Conservation (phyloP, 164 flowering plant species). For the Paratinospora sagittata region DNA sequence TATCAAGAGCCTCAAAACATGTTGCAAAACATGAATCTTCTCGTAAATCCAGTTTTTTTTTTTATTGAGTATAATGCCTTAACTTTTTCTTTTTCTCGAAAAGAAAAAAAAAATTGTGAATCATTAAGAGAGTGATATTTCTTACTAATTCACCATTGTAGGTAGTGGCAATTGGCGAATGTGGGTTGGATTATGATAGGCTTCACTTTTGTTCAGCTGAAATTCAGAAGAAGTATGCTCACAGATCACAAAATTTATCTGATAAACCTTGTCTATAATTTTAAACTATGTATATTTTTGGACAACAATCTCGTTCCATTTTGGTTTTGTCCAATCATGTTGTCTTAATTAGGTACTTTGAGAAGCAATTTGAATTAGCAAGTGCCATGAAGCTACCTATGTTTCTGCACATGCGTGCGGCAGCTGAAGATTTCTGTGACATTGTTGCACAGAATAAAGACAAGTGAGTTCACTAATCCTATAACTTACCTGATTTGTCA, state of each 20-base stretch:
- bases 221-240: conserved; percentile 76
- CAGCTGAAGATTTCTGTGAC: conserved; percentile 86
- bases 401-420: conserved; percentile 99
- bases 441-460: conserved; percentile 56
- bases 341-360: conserved; percentile 59
- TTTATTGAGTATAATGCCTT: too few species aligned
- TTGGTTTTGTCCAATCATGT: neutral
- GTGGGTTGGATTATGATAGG: conserved; percentile 96
- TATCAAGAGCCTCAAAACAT: too few species aligned
- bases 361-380: conserved; percentile 95
- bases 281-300: too few species aligned
- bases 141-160: conserved; percentile 17
- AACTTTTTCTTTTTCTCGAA: too few species aligned
- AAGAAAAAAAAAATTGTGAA: neutral
- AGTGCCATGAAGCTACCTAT: conserved; percentile 76
- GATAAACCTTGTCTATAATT: neutral
- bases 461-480: conserved; percentile 37
- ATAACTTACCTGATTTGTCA: neutral
- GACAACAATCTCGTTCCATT: neutral
- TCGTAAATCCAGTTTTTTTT: too few species aligned
- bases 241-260: neutral
- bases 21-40: too few species aligned
- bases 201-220: conserved; percentile 92
- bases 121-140: neutral
- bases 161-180: conserved; percentile 99